Percentiles rank a stretch among this genome's conserved stretches.
phyloP scores from a whole-genome alignment of 208 protist species.

The Leishmania guyanensis region DNA sequence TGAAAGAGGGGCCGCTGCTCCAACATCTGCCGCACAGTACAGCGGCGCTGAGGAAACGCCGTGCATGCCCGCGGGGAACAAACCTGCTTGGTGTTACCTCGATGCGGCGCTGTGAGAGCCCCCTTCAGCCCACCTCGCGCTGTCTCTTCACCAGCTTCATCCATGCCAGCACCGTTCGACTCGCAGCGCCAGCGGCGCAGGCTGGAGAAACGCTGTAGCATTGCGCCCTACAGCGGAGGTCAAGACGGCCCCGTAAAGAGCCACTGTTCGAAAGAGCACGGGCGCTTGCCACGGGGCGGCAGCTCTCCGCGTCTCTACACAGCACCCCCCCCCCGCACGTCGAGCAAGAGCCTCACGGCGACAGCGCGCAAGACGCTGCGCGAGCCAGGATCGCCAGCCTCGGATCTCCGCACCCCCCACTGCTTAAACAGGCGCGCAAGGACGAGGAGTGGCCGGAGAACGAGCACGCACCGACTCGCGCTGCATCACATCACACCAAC shows the following conservation, averaged over 20 bases:
- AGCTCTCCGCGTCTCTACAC: background rate
- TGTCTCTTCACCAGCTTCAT: background rate
- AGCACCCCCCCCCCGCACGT: background rate
- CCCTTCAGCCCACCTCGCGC: background rate
- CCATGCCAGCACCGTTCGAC: background rate
- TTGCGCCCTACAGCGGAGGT: no score
- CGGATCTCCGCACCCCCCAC: background rate
- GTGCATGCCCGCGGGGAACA: no score
- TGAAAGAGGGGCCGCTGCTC: background rate
- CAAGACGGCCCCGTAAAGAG: no score
- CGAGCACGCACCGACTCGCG: background rate
- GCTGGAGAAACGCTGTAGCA: background rate
- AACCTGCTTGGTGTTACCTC: no score
- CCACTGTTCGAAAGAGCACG: no score
- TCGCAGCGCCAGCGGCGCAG: no score
- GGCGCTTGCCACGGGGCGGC: background rate
- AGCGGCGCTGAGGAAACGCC: no score
- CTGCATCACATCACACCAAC: background rate
- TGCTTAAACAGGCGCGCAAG: background rate
- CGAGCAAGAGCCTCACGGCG: background rate
- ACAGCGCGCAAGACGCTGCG: background rate
- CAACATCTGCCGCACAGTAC: background rate
- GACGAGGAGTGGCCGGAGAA: no score
- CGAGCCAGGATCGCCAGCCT: background rate
- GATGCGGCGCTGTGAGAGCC: background rate